Conservation (phyloP, 768 basidiomycete genomes). For the Stropharia rugosoannulata region DNA sequence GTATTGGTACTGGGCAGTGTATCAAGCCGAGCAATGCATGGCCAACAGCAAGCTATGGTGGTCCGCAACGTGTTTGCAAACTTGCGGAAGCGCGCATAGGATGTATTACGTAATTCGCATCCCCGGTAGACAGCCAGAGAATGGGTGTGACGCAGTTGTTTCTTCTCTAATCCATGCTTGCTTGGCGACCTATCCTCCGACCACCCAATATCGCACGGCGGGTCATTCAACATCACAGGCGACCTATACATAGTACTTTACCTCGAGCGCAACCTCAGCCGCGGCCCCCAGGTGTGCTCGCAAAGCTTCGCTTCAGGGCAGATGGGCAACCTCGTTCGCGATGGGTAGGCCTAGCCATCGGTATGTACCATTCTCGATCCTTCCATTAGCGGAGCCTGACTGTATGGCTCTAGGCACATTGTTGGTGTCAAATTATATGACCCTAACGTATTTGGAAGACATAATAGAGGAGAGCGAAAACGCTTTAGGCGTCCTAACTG, state of each 20-base stretch:
- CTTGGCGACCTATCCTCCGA: constrained; percentile 26
- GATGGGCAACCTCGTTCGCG: constrained; percentile 37
- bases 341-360: constrained; percentile 29
- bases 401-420: constrained; percentile 13
- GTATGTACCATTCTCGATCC: constrained; percentile 17
- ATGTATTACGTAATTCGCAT: neutral
- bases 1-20: no score
- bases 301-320: constrained; percentile 29
- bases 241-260: constrained; percentile 11
- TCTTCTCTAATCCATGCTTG: constrained; percentile 27
- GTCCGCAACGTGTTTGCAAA: neutral
- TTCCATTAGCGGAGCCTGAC: neutral
- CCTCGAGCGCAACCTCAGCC: constrained; percentile 10
- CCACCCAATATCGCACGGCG: constrained; percentile 20
- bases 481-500: constrained; percentile 24
- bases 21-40: no score
- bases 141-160: neutral
- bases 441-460: constrained; percentile 19
- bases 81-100: neutral
- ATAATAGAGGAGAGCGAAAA: constrained; percentile 26
- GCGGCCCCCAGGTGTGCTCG: constrained; percentile 22
- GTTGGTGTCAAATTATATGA: constrained; percentile 15
- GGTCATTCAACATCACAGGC: constrained; percentile 13
- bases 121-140: neutral
- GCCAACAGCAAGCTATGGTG: no score